Evolutionary conservation across 805 yeast species (phyloP).

Genomic region (Starmerella stigmatis): DNA sequence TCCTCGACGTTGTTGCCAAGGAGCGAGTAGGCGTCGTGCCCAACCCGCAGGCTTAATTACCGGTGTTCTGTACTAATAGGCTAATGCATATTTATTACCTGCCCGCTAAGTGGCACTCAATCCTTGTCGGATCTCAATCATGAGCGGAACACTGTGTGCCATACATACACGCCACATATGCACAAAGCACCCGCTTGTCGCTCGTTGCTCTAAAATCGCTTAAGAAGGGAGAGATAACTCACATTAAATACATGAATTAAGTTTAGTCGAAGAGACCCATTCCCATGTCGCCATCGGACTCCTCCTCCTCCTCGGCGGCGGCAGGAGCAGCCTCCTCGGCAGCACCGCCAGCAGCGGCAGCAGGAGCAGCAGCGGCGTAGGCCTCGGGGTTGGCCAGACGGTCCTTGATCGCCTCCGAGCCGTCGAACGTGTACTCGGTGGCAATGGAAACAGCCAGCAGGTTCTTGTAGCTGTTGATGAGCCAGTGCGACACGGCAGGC

Average conservation of each 20-base stretch:
- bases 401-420: conserved; percentile 98
- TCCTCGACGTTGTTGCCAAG: conserved; percentile 35
- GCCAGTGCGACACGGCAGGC: conserved; percentile 98
- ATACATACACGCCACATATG: too few species aligned
- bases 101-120: neutral
- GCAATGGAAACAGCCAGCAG: conserved; percentile 95
- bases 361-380: conserved; percentile 99
- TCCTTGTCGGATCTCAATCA: neutral
- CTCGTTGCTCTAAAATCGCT: neutral
- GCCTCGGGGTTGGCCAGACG: conserved; percentile 99
- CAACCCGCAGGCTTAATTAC: conserved; percentile 26
- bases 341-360: conserved; percentile 62
- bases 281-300: conserved; percentile 48
- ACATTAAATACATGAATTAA: neutral
- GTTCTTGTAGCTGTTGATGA: conserved; percentile 99
- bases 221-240: neutral
- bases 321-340: conserved; percentile 60
- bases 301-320: conserved; percentile 65
- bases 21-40: conserved; percentile 38
- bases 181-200: too few species aligned
- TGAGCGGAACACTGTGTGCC: neutral
- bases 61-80: neutral
- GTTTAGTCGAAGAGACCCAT: conserved; percentile 95
- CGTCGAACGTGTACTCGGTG: conserved; percentile 97
- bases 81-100: conserved; percentile 1